Conservation (phyloP, 768 basidiomycete species). For the Tricholoma bakamatsutake region DNA sequence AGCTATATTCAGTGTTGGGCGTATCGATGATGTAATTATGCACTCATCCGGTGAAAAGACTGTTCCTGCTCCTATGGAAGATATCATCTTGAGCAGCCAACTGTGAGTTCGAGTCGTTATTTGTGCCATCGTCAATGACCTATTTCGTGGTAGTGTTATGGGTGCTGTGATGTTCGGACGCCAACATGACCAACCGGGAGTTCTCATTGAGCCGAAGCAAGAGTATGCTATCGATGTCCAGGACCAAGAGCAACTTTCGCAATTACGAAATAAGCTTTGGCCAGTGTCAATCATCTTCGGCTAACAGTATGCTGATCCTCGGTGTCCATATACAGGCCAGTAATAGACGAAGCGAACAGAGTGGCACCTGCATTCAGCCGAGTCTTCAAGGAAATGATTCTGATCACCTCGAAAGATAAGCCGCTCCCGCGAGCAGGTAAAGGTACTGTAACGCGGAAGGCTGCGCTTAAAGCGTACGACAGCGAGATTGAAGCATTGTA, state of each 20-base stretch:
- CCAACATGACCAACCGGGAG: constrained; percentile 24
- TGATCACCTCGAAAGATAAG: constrained; percentile 33
- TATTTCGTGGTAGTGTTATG: constrained; percentile 17
- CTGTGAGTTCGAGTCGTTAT: constrained; percentile 17
- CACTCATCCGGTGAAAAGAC: constrained; percentile 29
- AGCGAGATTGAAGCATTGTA: no score
- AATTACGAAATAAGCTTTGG: neutral
- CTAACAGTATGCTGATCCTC: neutral
- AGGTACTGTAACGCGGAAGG: constrained; percentile 38
- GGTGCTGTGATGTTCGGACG: constrained; percentile 38
- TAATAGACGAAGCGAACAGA: constrained; percentile 35
- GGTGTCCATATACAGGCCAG: constrained; percentile 17
- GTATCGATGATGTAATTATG: constrained; percentile 26
- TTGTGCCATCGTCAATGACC: neutral
- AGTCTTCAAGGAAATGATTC: constrained; percentile 11
- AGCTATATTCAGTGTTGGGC: constrained; percentile 21
- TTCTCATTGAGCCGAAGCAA: constrained; percentile 24
- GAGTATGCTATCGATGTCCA: constrained; percentile 23
- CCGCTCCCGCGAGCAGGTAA: constrained; percentile 40
- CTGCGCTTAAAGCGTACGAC: constrained; percentile 30
- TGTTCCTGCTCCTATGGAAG: constrained; percentile 24
- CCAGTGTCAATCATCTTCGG: neutral
- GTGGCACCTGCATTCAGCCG: constrained; percentile 34
- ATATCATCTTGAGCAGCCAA: constrained; percentile 15
- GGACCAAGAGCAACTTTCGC: constrained; percentile 11